A percentile compares a stretch with the other conserved stretches of the same genome.
These are phyloP conservation scores for Lipomyces sp. DNA, from an alignment of 805 yeast species.

Conservation along the genomic window DNA sequence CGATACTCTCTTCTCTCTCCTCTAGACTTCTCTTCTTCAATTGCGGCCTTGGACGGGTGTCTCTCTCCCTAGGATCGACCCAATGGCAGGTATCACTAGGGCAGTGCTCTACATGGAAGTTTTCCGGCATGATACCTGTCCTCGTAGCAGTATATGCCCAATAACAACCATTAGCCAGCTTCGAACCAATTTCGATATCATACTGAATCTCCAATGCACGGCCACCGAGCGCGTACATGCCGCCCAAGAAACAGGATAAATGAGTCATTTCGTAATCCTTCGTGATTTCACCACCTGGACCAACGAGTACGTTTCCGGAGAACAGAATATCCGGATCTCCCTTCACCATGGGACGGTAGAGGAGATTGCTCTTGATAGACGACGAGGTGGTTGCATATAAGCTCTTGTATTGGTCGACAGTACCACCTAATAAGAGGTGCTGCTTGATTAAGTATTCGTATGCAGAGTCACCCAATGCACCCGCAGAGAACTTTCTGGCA, in stretches of 20 bases:
- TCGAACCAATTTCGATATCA: constrained; percentile 51
- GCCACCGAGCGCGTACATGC: constrained; percentile 57
- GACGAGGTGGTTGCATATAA: constrained; percentile 46
- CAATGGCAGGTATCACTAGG: constrained; percentile 23
- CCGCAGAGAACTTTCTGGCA: constrained; percentile 42
- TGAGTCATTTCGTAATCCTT: constrained; percentile 53
- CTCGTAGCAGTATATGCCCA: constrained; percentile 48
- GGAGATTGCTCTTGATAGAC: constrained; percentile 50
- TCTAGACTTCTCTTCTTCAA: constrained; percentile 8
- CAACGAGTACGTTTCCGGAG: constrained; percentile 40
- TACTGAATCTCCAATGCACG: constrained; percentile 48
- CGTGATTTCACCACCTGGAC: constrained; percentile 34
- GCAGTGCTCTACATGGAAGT: constrained; percentile 44
- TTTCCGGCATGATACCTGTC: constrained; percentile 55
- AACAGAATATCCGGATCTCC: constrained; percentile 48
- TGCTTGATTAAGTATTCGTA: constrained; percentile 58
- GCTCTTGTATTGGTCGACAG: constrained; percentile 47
- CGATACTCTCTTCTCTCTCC: constrained; percentile 11
- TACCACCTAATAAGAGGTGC: constrained; percentile 50
- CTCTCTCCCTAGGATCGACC: constrained; percentile 11
- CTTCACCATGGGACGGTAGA: constrained; percentile 55
- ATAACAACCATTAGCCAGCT: constrained; percentile 57
- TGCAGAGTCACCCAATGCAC: constrained; percentile 53
- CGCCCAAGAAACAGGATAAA: constrained; percentile 57
- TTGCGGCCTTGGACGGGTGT: neutral